Evolutionary conservation across 2,329 filamentous ascomycete species (phyloP), one percentile per base, ranked within the genome.

Genomic region (Acrocalymma vagum): DNA sequence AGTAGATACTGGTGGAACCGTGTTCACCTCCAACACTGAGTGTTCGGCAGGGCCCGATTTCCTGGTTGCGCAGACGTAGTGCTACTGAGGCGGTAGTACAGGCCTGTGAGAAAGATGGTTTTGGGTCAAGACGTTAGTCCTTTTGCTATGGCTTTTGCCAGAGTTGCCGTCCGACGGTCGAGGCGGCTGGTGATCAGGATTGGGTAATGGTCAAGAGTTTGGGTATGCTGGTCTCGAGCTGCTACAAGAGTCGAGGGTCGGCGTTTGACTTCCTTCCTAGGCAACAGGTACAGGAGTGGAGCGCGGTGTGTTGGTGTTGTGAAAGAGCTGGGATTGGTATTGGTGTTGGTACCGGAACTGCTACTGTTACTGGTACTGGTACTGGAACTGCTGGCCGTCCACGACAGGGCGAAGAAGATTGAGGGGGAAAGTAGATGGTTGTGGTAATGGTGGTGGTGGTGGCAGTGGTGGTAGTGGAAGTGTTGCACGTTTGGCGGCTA

Each of bases 51-150:
- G 58, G 63, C 69, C 73, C 72, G 65, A 52, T 66, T 70, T 68
- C 67, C 70, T 70, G 73, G 72, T 73, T 67, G 73, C 69, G 73
- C 72, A 76, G 71, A 71, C 63, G 69, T 65, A 62, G 72, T 72
- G 72, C 67, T 61, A 72, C 72, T 67, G 33, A 29, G 55, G 57
- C 43, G 48, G 69, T 70, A 45, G 58, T 58, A 69, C 65, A 56
- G 54, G 58, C n/a, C 65, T 69, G 63, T 68, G 65, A 57, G 54
- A 46, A 45, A 39, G 58, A 54, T 55, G 53, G 51, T 51, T 61
- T 69, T 61, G 20, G 63, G 64, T 60, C 60, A 64, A 63, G 59
- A 61, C 31, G 56, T 53, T 53, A 43, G 46, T 47, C 38, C 41
- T 59, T 38, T 43, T 55, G 47, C 60, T 59, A 60, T 58, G 56